Percentiles rank a stretch among this genome's conserved stretches.
These are phyloP conservation scores for Gentiana dahurica DNA, from an alignment of 257 asterid species.

Conservation along the genomic window DNA sequence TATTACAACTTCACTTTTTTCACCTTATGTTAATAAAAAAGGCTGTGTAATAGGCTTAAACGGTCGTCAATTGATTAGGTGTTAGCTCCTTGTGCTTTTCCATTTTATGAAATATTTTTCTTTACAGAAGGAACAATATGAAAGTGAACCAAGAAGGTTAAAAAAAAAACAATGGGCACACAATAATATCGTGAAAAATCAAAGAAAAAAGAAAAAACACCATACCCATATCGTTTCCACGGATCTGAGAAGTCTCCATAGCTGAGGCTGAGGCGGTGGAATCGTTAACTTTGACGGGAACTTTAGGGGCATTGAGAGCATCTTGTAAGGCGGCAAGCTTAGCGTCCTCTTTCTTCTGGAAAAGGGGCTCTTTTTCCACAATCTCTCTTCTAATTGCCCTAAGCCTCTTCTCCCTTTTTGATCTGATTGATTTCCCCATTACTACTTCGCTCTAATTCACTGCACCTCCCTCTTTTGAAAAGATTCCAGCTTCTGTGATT, in stretches of 20 bases:
- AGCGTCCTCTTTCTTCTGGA: conserved; percentile 74
- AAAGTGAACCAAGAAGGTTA: neutral
- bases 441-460: conserved; percentile 1
- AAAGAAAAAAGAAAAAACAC: neutral
- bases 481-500: neutral
- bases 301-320: conserved; percentile 85
- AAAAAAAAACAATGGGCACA: neutral
- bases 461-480: neutral
- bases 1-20: too few relatives aligned
- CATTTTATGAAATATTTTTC: too few relatives aligned
- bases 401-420: conserved; percentile 82
- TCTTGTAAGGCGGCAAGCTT: conserved; percentile 76
- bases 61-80: too few relatives aligned
- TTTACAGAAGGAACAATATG: too few relatives aligned
- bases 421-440: conserved; percentile 82
- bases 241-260: conserved; percentile 9
- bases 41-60: too few relatives aligned
- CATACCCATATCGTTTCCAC: conserved; percentile 28
- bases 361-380: conserved; percentile 41
- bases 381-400: conserved; percentile 80
- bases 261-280: conserved; percentile 9
- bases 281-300: conserved; percentile 42
- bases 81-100: too few relatives aligned
- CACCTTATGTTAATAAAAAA: too few relatives aligned
- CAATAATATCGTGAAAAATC: neutral